These are phyloP conservation scores for Rhododendron simsii DNA, from an alignment of 148 eudicot species.

Conservation along the genomic window DNA sequence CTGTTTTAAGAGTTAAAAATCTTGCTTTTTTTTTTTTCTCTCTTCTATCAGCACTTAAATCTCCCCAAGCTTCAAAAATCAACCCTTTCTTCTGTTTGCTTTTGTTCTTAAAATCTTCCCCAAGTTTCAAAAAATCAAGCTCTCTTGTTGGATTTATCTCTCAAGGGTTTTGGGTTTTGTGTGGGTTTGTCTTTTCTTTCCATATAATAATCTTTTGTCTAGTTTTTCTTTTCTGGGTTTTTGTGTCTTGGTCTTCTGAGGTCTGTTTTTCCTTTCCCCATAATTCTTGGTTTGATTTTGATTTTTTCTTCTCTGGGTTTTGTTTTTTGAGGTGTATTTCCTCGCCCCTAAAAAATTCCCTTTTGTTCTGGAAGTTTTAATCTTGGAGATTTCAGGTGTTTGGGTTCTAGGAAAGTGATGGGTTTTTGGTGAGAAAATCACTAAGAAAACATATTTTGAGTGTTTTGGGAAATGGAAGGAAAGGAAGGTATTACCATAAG, in stretches of 20 bases:
- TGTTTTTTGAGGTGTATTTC: conserved; percentile 1
- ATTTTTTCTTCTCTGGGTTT: conserved; percentile 12
- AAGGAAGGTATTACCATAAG: conserved; percentile 38
- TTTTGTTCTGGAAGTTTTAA: conserved; percentile 2
- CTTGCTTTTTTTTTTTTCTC: not conserved
- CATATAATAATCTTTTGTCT: not conserved
- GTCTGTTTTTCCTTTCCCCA: not conserved
- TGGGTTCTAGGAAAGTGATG: conserved; percentile 16
- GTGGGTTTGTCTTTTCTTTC: not conserved
- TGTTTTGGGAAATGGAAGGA: conserved; percentile 44
- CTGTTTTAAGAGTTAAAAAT: conserved; percentile 15
- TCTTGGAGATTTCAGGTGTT: conserved; percentile 3
- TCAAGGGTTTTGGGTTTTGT: conserved; percentile 26
- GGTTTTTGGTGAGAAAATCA: conserved; percentile 21
- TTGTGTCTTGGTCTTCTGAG: conserved; percentile 3
- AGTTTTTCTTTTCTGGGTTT: conserved; percentile 13
- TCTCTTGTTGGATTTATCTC: not conserved
- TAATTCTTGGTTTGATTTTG: not conserved
- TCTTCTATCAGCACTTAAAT: not conserved
- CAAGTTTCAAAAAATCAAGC: conserved; percentile 5
- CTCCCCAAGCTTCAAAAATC: not conserved
- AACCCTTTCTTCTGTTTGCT: conserved; percentile 8
- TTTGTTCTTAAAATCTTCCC: not conserved
- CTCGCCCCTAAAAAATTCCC: not conserved
- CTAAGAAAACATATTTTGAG: not conserved